Base-by-base conservation (phyloP, 768 basidiomycete genomes). In the Omphalotus guepiniiformis region DNA sequence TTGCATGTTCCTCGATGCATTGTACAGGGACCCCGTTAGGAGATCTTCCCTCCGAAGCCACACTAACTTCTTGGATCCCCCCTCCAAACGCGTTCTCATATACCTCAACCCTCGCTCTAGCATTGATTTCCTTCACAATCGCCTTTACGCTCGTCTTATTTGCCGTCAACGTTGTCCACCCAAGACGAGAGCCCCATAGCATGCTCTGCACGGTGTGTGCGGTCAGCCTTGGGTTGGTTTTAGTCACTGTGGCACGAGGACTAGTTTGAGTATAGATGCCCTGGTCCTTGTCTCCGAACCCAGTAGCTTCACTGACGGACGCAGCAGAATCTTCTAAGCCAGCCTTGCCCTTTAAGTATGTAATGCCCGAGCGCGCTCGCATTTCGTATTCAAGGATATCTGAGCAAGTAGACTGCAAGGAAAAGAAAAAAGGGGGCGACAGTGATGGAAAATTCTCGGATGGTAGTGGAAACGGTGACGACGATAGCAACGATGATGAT, bases 101-200 rank as follows among this genome's bases (percentile, higher is more conserved):
- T 36, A 46, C 65, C 25, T 62, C 59, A 22, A 66, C 55, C 25
- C 66, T 66, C 2, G 67, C 65, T 38, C 43, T 50, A 13, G 63
- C 57, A 47, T 70, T 76, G 63, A 91, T 75, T 61, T 85, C 85
- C 50, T 80, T 71, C 50, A 92, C 51, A n/a, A 93, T 70, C 19
- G 82, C 82, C 57, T 76, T 82, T 21, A 93, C 79, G 54, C 90
- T 90, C 25, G 83, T 75, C 53, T 79, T 73, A 55, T 95, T 94
- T 7, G 89, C 89, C 3, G 91, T 93, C 39, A 94, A 67, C n/a
- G 88, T 90, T 52, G 92, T 93, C 86, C 87, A 84, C 0, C 83
- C 82, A 22, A 76, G 65, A 30, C 66, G 66, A 0, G 84, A 79
- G 13, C 91, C 92, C 58, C 76, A 78, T 16, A 82, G 65, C 68